A percentile compares a stretch with the other conserved stretches of the same genome.
These are phyloP conservation scores for Myrica gale DNA, from an alignment of 306 rosid species.

Conservation along the genomic window DNA sequence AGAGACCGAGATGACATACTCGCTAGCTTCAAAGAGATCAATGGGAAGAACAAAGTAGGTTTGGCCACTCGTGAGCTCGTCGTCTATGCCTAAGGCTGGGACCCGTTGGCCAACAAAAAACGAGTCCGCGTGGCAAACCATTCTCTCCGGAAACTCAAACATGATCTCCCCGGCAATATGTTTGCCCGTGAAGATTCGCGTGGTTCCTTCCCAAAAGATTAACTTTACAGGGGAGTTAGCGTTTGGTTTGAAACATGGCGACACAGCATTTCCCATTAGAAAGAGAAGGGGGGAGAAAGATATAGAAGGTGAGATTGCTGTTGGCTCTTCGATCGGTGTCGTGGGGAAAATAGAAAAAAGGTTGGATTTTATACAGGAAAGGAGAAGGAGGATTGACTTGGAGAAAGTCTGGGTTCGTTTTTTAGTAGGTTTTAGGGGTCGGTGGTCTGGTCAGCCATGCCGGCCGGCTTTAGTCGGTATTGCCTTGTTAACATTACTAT, in stretches of 20 bases:
- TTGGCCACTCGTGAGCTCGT: slow-evolving; percentile 58
- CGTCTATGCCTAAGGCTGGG: slow-evolving; percentile 64
- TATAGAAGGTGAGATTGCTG: neutral
- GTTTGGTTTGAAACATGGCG: slow-evolving; percentile 43
- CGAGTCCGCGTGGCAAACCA: slow-evolving; percentile 77
- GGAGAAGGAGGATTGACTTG: slow-evolving; percentile 47
- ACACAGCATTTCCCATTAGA: slow-evolving; percentile 55
- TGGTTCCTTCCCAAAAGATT: slow-evolving; percentile 53
- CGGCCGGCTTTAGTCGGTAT: slow-evolving; percentile 72
- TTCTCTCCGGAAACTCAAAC: slow-evolving; percentile 78
- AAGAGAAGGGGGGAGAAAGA: slow-evolving; percentile 5
- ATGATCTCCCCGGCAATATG: slow-evolving; percentile 83
- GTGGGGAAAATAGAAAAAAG: slow-evolving; percentile 5
- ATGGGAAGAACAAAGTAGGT: slow-evolving; percentile 91
- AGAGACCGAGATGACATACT: slow-evolving; percentile 46
- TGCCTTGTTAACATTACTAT: neutral
- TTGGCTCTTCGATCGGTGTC: neutral
- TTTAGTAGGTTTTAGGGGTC: slow-evolving; percentile 33
- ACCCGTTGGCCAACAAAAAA: slow-evolving; percentile 81
- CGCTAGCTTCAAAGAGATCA: slow-evolving; percentile 42
- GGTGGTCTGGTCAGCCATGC: slow-evolving; percentile 80
- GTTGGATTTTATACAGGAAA: slow-evolving; percentile 16
- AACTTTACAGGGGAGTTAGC: slow-evolving; percentile 36
- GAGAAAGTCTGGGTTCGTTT: slow-evolving; percentile 36
- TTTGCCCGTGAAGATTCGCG: slow-evolving; percentile 40